Evolutionary conservation across 352 stramenopile genomes (phyloP).

Genomic region (Phytophthora vignae): DNA sequence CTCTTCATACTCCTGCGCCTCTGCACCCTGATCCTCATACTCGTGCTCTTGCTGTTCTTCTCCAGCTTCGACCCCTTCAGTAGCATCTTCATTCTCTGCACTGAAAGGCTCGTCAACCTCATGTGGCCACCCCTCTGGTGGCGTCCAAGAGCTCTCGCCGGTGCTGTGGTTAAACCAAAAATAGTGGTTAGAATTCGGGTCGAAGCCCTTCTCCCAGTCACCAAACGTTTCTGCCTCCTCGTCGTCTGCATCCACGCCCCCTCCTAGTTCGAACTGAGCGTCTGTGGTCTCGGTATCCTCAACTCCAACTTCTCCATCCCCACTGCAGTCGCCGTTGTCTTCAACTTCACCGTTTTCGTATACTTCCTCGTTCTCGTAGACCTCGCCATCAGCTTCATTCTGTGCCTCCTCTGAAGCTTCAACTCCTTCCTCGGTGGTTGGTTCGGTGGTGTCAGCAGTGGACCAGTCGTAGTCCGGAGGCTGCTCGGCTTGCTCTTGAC

Average conservation of each 20-base stretch:
- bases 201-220: slow-evolving; percentile 89
- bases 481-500: slow-evolving; percentile 5
- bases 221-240: slow-evolving; percentile 81
- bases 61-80: slow-evolving; percentile 4
- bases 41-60: slow-evolving; percentile 26
- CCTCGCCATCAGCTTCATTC: background rate
- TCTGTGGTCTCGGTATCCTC: slow-evolving; percentile 21
- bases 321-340: slow-evolving; percentile 12
- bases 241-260: slow-evolving; percentile 68
- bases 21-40: slow-evolving; percentile 5
- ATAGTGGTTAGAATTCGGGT: slow-evolving; percentile 83
- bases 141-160: slow-evolving; percentile 81
- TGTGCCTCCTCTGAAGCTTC: slow-evolving; percentile 4
- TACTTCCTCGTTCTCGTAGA: slow-evolving; percentile 17
- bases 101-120: slow-evolving; percentile 75
- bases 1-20: slow-evolving; percentile 24
- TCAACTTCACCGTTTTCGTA: slow-evolving; percentile 15
- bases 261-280: slow-evolving; percentile 37
- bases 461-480: slow-evolving; percentile 17
- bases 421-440: slow-evolving; percentile 18
- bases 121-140: slow-evolving; percentile 80
- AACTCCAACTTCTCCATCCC: slow-evolving; percentile 6
- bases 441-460: background rate
- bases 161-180: slow-evolving; percentile 91
- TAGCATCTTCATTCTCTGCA: slow-evolving; percentile 33